Percentiles rank a stretch among this genome's conserved stretches.
Conservation (phyloP, 805 yeast species). For the Yamadazyma sp. region DNA sequence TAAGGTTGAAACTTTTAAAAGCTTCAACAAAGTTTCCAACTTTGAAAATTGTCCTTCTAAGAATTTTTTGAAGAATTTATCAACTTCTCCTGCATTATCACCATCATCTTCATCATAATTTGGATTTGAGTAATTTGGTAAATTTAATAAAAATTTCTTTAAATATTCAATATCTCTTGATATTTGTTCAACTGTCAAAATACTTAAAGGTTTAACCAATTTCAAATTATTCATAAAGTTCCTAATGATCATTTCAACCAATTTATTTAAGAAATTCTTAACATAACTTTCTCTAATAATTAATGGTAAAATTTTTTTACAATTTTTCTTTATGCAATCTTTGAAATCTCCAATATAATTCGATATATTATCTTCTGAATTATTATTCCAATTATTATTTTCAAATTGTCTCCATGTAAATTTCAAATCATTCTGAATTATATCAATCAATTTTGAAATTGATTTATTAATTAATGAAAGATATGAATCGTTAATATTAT, state of each 20-base stretch:
- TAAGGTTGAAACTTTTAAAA: conserved; percentile 58
- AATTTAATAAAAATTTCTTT: conserved; percentile 48
- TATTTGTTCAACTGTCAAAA: conserved; percentile 67
- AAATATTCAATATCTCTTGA: conserved; percentile 67
- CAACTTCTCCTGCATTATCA: conserved; percentile 17
- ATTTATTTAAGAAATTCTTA: conserved; percentile 70
- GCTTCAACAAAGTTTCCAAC: conserved; percentile 66
- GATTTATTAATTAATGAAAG: conserved; percentile 57
- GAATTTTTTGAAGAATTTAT: conserved; percentile 36
- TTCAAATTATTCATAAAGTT: conserved; percentile 58
- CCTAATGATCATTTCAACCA: conserved; percentile 60
- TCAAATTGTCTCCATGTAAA: conserved; percentile 85
- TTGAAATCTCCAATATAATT: conserved; percentile 62
- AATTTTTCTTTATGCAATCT: conserved; percentile 42
- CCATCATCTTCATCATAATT: conserved; percentile 23
- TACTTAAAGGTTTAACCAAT: conserved; percentile 55
- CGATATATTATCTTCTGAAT: conserved; percentile 69
- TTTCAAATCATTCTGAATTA: conserved; percentile 58
- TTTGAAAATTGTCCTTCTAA: conserved; percentile 39
- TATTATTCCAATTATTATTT: conserved; percentile 63
- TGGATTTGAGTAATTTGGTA: conserved; percentile 43
- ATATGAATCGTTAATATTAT: conserved; percentile 52
- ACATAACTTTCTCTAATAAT: conserved; percentile 69
- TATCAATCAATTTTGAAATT: conserved; percentile 51
- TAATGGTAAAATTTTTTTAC: conserved; percentile 48